Evolutionary conservation across 345 rosid species (phyloP).

Genomic region (Nasturtium officinale): DNA sequence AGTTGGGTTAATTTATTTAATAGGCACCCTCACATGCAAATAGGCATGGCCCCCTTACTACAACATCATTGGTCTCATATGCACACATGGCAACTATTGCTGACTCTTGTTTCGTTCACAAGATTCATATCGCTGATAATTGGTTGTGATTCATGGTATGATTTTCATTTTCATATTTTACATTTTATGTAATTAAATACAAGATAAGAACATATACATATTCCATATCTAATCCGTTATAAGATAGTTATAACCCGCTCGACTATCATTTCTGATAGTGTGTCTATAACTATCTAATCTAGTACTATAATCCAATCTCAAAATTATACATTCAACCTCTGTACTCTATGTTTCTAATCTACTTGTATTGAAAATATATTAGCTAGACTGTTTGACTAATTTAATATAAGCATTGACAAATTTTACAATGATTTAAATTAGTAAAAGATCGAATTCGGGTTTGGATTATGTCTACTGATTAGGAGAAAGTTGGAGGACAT

Average conservation of each 20-base stretch:
- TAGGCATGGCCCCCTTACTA: constrained; percentile 20
- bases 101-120: constrained; percentile 33
- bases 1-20: background rate
- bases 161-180: background rate
- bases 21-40: constrained; percentile 32
- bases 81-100: constrained; percentile 38
- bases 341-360: background rate
- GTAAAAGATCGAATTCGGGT: background rate
- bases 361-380: background rate
- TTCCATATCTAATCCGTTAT: background rate
- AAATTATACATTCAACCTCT: background rate
- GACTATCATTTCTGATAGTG: background rate
- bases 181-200: background rate
- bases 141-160: constrained; percentile 22
- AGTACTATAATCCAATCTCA: background rate
- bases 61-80: constrained; percentile 31
- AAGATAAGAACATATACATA: background rate
- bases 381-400: background rate
- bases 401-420: background rate
- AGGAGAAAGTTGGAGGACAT: background rate
- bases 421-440: background rate
- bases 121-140: constrained; percentile 18
- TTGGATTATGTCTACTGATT: background rate
- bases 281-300: background rate
- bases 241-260: background rate